Percentiles rank a stretch among this genome's conserved stretches.
These are phyloP conservation scores for Solanum gandarillasii DNA, from an alignment of 257 asterid species.

Conservation along the genomic window DNA sequence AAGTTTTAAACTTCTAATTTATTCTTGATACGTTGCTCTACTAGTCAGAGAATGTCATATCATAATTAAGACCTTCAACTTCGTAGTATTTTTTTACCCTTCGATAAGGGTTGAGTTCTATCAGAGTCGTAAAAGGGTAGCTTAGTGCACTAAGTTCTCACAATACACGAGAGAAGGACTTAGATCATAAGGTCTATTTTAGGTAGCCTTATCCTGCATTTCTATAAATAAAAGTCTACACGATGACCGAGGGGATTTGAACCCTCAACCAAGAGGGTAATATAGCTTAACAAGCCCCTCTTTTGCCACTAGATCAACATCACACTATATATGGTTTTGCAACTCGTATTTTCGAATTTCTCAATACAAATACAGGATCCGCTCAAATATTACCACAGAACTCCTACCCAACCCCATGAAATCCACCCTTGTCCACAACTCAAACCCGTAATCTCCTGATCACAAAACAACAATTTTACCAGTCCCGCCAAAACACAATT, in stretches of 20 bases:
- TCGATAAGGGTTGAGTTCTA: too few relatives aligned
- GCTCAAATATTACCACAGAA: fast-evolving
- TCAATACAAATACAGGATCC: not conserved
- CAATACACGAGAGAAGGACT: not conserved
- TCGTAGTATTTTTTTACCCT: not conserved
- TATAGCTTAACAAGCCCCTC: not conserved
- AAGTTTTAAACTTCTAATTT: not conserved
- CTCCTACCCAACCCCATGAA: not conserved
- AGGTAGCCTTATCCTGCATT: not conserved
- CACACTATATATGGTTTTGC: not conserved
- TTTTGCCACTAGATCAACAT: not conserved
- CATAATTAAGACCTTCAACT: not conserved
- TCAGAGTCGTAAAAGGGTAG: not conserved
- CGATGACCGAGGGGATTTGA: not conserved
- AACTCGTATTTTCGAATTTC: not conserved
- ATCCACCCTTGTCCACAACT: not conserved
- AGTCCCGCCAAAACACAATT: not conserved
- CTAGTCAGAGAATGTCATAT: not conserved
- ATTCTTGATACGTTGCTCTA: not conserved
- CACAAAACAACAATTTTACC: not conserved
- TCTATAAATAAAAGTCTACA: not conserved
- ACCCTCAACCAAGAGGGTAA: not conserved
- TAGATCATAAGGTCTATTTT: not conserved
- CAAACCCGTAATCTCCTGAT: fast-evolving
- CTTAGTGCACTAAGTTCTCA: not conserved